Evolutionary conservation across 2,329 filamentous ascomycete genomes (phyloP).

Genomic region (Diaporthe vaccinii): DNA sequence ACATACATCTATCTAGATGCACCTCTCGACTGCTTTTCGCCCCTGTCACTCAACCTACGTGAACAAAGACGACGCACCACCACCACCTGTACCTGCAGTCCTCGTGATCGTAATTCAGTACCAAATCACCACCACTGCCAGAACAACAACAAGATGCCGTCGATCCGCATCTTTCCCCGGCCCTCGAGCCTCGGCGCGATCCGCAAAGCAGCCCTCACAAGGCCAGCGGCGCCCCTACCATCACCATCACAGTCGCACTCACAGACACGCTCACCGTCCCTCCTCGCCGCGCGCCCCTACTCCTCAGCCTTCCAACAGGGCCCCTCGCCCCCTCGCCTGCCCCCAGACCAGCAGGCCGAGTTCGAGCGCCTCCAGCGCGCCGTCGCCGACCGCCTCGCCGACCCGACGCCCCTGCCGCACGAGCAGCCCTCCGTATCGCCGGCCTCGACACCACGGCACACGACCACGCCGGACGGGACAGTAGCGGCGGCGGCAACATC

Average conservation of each 20-base stretch:
- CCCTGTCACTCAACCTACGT: not conserved
- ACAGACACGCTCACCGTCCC: not conserved
- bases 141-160: slow-evolving; percentile 25
- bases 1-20: not conserved
- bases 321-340: slow-evolving; percentile 87
- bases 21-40: not conserved
- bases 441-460: slow-evolving; percentile 45
- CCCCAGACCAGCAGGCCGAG: slow-evolving; percentile 88
- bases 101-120: not conserved
- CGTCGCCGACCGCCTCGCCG: slow-evolving; percentile 61
- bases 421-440: slow-evolving; percentile 42
- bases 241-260: not conserved
- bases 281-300: slow-evolving; percentile 46
- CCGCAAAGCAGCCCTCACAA: slow-evolving; percentile 3
- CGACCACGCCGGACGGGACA: slow-evolving; percentile 45
- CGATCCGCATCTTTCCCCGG: slow-evolving; percentile 27
- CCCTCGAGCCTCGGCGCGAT: slow-evolving; percentile 12
- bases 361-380: slow-evolving; percentile 87
- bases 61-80: not conserved
- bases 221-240: not conserved
- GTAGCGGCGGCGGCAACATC: slow-evolving; percentile 42
- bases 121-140: not conserved
- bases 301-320: slow-evolving; percentile 62
- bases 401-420: slow-evolving; percentile 47
- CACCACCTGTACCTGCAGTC: not conserved